Base-by-base conservation (phyloP, 306 rosid species). In the Dryas alaskensis region DNA sequence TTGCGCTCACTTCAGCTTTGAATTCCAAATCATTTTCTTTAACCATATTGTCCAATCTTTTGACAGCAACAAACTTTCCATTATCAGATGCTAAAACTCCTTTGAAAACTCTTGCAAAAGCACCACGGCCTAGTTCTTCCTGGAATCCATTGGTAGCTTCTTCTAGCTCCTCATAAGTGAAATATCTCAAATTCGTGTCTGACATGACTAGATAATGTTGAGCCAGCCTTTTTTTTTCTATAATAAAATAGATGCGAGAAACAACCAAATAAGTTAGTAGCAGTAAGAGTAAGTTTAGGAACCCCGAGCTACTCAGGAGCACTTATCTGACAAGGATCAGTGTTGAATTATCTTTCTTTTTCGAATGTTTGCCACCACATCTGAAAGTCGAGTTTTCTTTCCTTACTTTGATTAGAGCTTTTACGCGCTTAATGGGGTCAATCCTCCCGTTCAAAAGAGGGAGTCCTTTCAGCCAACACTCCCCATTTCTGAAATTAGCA, bases 391-490 rank as follows among this genome's bases (percentile, higher is more conserved):
- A 78, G 62, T 74, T 81, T 81, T 53, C 81, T 43, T 70, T 87
- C 78, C 88, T 84, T 55, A 83, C 78, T 73, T 83, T 86, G 54
- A 83, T 43, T 0, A 82, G 62, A 39, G 81, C 73, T 80, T 74
- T 85, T 47, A 4, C 37, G 0, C 0, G 7, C 1, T 10, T 8
- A 0, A 9, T 22, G 2, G 69, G 50, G 69, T 81, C 84, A 13
- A 37, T n/a, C 60, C 7, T 66, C 5, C 91, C 89, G 60, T 85
- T 87, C 14, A 83, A 75, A 47, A 87, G 86, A 27, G 94, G 95
- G 46, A 27, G 19, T 43, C 72, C 82, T 77, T 83, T 83, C 75
- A 80, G 82, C 87, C 86, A 85, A 65, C 88, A 87, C 0, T 74
- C 69, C 9, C 76, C 78, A 16, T 10, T 1, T 61, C 77, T 70